phyloP scores from a whole-genome alignment of 164 flowering plant species.

The Aristolochia fimbriata region DNA sequence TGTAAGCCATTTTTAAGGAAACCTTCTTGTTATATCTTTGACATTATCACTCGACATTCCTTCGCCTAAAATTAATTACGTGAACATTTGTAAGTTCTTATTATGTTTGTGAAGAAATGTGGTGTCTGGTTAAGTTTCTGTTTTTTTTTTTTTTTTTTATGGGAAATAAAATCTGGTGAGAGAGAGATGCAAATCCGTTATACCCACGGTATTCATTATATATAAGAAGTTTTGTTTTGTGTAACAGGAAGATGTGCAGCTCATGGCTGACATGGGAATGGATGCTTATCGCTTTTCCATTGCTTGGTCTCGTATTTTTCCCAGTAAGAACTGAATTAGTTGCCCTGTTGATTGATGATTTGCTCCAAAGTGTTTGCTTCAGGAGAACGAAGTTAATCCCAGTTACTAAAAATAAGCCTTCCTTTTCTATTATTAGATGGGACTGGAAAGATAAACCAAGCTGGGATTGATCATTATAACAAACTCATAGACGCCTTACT shows the following conservation, averaged over 20 bases:
- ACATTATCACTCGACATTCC: neutral
- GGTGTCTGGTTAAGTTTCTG: too few relatives aligned
- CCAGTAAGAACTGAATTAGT: slow-evolving; percentile 26
- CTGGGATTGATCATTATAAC: slow-evolving; percentile 85
- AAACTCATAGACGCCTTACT: slow-evolving; percentile 66
- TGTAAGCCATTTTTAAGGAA: slow-evolving; percentile 23
- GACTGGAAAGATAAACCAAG: slow-evolving; percentile 67
- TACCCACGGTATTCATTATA: neutral
- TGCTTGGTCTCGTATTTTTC: slow-evolving; percentile 81
- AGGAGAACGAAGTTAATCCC: too few relatives aligned
- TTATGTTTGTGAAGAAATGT: neutral
- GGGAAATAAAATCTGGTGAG: too few relatives aligned
- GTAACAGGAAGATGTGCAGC: slow-evolving; percentile 56
- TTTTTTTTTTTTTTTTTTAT: too few relatives aligned
- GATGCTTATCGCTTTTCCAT: slow-evolving; percentile 81
- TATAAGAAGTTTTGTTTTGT: neutral
- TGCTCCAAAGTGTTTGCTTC: too few relatives aligned
- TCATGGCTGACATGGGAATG: slow-evolving; percentile 80
- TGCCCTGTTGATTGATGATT: too few relatives aligned
- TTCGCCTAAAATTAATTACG: too few relatives aligned
- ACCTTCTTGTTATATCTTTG: neutral
- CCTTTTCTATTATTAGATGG: slow-evolving; percentile 48
- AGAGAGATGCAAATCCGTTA: too few relatives aligned
- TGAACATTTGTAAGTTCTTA: too few relatives aligned
- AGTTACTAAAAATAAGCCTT: too few relatives aligned